These are phyloP conservation scores for Aspergillus costaricaensis DNA, from an alignment of 2,329 filamentous ascomycete genomes.

Conservation along the genomic window DNA sequence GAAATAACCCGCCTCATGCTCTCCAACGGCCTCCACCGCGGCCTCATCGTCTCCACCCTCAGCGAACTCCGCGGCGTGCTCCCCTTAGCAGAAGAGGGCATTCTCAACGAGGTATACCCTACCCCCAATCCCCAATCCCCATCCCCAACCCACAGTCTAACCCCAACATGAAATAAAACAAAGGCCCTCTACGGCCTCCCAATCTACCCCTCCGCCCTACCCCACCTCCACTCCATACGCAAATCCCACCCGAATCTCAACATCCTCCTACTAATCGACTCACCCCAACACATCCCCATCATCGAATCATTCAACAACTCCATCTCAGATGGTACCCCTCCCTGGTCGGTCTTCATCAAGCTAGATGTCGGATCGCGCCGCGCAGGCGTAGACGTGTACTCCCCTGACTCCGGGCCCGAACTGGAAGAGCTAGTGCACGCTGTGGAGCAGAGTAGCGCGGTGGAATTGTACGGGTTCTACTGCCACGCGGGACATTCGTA, in stretches of 20 bases:
- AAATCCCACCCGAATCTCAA: slow-evolving; percentile 26
- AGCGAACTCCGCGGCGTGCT: slow-evolving; percentile 44
- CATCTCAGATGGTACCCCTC: neutral
- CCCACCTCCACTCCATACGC: slow-evolving; percentile 29
- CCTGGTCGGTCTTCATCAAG: slow-evolving; percentile 32
- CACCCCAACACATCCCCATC: slow-evolving; percentile 25
- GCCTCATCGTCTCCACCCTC: slow-evolving; percentile 46
- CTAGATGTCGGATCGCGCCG: slow-evolving; percentile 28
- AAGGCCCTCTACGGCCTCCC: slow-evolving; percentile 45
- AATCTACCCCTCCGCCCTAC: slow-evolving; percentile 39
- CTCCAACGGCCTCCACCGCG: slow-evolving; percentile 38
- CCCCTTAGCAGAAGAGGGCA: slow-evolving; percentile 43
- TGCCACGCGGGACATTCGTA: slow-evolving; percentile 32
- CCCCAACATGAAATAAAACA: slow-evolving; percentile 1
- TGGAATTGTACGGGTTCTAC: slow-evolving; percentile 25
- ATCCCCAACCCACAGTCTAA: neutral
- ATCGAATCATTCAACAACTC: slow-evolving; percentile 19
- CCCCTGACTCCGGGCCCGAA: neutral
- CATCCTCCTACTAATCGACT: slow-evolving; percentile 41
- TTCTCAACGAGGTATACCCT: slow-evolving; percentile 43
- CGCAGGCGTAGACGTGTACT: slow-evolving; percentile 10
- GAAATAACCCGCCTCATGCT: slow-evolving; percentile 47
- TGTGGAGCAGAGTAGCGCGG: slow-evolving; percentile 18
- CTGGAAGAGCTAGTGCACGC: slow-evolving; percentile 10
- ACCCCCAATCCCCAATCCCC: neutral